Percentiles rank a stretch among this genome's conserved stretches.
phyloP scores from a whole-genome alignment of 2,329 filamentous ascomycete species.

The Aspergillus pseudotamarii region DNA sequence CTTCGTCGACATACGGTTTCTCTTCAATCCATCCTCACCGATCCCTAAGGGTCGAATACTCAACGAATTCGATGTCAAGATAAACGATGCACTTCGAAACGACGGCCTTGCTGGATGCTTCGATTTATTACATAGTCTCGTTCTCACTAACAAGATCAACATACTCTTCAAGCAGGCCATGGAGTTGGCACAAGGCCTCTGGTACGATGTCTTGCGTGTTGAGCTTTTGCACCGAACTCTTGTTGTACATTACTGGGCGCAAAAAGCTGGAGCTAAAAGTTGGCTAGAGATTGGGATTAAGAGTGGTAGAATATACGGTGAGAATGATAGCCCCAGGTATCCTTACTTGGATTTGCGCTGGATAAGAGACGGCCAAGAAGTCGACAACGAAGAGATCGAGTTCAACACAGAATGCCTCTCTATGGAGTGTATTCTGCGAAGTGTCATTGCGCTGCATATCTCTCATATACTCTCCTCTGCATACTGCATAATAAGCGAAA shows the following conservation, averaged over 20 bases:
- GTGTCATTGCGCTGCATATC: conserved; percentile 74
- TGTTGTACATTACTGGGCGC: conserved; percentile 88
- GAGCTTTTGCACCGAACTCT: conserved; percentile 80
- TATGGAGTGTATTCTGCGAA: conserved; percentile 71
- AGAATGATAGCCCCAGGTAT: conserved; percentile 21
- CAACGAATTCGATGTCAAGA: conserved; percentile 66
- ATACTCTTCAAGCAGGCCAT: conserved; percentile 77
- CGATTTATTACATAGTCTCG: conserved; percentile 81
- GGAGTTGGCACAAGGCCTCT: conserved; percentile 69
- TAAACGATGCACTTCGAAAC: conserved; percentile 71
- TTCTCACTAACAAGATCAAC: conserved; percentile 86
- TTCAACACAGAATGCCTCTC: conserved; percentile 71
- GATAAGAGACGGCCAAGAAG: conserved; percentile 81
- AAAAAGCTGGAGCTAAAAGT: conserved; percentile 71
- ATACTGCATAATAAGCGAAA: conserved; percentile 60
- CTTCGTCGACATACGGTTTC: conserved; percentile 88
- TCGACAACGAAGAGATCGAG: conserved; percentile 66
- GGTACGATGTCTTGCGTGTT: conserved; percentile 76
- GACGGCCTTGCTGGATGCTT: conserved; percentile 81
- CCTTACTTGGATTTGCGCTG: conserved; percentile 62
- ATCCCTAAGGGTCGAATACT: conserved; percentile 66
- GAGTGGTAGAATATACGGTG: conserved; percentile 23
- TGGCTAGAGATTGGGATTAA: conserved; percentile 86
- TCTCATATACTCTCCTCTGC: conserved; percentile 71
- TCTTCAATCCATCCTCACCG: conserved; percentile 71